A percentile compares a stretch with the other conserved stretches of the same genome.
phyloP scores from a whole-genome alignment of 306 rosid genomes.

The Fragaria iinumae region DNA sequence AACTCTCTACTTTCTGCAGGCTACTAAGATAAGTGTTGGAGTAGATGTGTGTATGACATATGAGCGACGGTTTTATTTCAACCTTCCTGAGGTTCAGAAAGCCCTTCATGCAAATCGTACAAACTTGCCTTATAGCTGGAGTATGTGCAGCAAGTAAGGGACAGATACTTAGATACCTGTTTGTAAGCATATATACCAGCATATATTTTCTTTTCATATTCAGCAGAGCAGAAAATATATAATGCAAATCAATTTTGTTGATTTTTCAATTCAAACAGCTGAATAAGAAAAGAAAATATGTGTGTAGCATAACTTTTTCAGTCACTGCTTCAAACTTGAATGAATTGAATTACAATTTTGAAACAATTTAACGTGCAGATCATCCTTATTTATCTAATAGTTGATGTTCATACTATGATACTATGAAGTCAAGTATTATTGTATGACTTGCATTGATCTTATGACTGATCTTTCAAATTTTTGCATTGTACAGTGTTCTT shows the following conservation, averaged over 20 bases:
- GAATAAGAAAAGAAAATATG: no score
- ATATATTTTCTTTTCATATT: not conserved
- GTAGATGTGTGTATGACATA: conserved; percentile 74
- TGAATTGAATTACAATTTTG: not conserved
- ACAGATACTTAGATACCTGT: not conserved
- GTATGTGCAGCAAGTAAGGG: conserved; percentile 75
- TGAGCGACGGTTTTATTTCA: conserved; percentile 63
- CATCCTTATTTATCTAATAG: not conserved
- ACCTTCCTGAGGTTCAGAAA: conserved; percentile 83
- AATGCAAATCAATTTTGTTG: not conserved
- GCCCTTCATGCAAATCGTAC: conserved; percentile 97
- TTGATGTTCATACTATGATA: not conserved
- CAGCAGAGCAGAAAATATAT: not conserved
- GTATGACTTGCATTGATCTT: not conserved
- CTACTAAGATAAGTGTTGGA: conserved; percentile 68
- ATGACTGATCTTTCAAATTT: conserved; percentile 16
- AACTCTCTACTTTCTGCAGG: conserved; percentile 41
- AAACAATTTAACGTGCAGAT: not conserved
- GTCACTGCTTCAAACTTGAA: not conserved
- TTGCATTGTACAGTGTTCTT: conserved; percentile 43
- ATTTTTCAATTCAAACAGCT: not conserved
- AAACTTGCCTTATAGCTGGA: conserved; percentile 63
- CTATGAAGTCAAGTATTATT: not conserved
- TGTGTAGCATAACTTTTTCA: not conserved
- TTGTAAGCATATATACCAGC: not conserved